These are phyloP conservation scores for Rhytidhysteron rufulum DNA, from an alignment of 2,329 filamentous ascomycete species.

Conservation along the genomic window DNA sequence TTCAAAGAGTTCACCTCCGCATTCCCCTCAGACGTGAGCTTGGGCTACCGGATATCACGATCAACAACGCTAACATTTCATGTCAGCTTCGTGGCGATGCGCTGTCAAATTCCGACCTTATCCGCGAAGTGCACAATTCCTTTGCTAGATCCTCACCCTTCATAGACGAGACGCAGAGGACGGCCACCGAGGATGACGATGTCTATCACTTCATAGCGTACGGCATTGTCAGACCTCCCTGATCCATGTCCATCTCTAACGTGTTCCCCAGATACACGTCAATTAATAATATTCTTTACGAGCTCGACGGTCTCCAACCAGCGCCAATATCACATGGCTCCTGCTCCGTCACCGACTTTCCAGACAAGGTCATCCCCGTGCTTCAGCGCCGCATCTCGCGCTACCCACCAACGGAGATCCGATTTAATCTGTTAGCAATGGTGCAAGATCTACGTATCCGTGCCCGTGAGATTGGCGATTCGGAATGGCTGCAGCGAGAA, in stretches of 20 bases:
- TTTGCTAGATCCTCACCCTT: conserved; percentile 89
- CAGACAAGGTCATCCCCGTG: conserved; percentile 78
- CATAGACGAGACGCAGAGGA: conserved; percentile 78
- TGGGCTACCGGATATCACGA: not conserved
- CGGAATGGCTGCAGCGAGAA: conserved; percentile 72
- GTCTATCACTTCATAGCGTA: conserved; percentile 93
- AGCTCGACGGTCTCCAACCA: conserved; percentile 91
- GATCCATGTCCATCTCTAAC: not conserved
- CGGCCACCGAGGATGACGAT: conserved; percentile 72
- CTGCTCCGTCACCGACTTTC: conserved; percentile 68
- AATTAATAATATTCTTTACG: conserved; percentile 77
- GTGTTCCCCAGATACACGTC: conserved; percentile 60
- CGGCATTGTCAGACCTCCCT: conserved; percentile 3
- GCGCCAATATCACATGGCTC: conserved; percentile 84
- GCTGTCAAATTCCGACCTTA: conserved; percentile 61
- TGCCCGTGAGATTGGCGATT: conserved; percentile 78
- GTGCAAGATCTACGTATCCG: conserved; percentile 75
- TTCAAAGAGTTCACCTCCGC: conserved; percentile 87
- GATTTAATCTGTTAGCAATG: conserved; percentile 94
- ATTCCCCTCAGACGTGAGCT: conserved; percentile 60
- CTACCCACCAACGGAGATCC: conserved; percentile 83
- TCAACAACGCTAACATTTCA: not conserved
- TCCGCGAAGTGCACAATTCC: conserved; percentile 73
- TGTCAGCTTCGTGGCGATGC: conserved; percentile 64
- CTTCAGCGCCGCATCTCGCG: conserved; percentile 77